A percentile compares a stretch with the other conserved stretches of the same genome.
phyloP scores from a whole-genome alignment of 2,329 filamentous ascomycete species.

The Fusarium lateritium region DNA sequence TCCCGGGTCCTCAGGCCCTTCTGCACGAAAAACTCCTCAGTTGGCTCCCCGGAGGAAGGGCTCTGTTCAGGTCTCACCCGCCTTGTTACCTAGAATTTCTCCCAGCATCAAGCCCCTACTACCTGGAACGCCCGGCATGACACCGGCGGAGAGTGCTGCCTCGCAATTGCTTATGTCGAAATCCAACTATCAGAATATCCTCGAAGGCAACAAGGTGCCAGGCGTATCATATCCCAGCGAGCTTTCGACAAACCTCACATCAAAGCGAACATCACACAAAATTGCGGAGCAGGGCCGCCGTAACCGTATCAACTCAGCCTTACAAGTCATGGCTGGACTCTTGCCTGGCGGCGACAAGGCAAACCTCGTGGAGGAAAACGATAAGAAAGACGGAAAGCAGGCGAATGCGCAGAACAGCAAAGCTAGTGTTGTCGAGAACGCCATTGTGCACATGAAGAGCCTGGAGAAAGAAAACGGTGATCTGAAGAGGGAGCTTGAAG shows the following conservation, averaged over 20 bases:
- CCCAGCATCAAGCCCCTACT: slow-evolving; percentile 94
- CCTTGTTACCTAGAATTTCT: slow-evolving; percentile 89
- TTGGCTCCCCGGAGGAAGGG: slow-evolving; percentile 77
- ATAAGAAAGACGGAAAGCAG: slow-evolving; percentile 64
- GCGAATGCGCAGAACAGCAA: slow-evolving; percentile 82
- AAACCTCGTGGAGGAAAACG: slow-evolving; percentile 60
- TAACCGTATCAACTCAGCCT: slow-evolving; percentile 93
- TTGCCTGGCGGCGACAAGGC: slow-evolving; percentile 73
- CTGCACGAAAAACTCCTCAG: slow-evolving; percentile 68
- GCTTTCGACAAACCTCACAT: slow-evolving; percentile 92
- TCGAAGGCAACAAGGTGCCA: slow-evolving; percentile 92
- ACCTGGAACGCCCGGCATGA: slow-evolving; percentile 69
- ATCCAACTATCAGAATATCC: slow-evolving; percentile 97
- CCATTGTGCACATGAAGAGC: slow-evolving; percentile 94
- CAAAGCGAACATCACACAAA: slow-evolving; percentile 97
- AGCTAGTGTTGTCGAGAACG: slow-evolving; percentile 96
- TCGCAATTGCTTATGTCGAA: slow-evolving; percentile 90
- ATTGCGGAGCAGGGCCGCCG: slow-evolving; percentile 96
- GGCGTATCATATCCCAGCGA: slow-evolving; percentile 93
- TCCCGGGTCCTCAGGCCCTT: slow-evolving; percentile 64
- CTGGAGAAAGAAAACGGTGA: slow-evolving; percentile 81
- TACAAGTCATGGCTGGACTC: slow-evolving; percentile 90
- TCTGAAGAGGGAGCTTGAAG: slow-evolving; percentile 73
- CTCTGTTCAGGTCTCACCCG: slow-evolving; percentile 86
- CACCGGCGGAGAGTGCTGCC: slow-evolving; percentile 71